These are phyloP conservation scores for Aspergillus proliferans DNA, from an alignment of 2,329 filamentous ascomycete genomes.

Conservation along the genomic window DNA sequence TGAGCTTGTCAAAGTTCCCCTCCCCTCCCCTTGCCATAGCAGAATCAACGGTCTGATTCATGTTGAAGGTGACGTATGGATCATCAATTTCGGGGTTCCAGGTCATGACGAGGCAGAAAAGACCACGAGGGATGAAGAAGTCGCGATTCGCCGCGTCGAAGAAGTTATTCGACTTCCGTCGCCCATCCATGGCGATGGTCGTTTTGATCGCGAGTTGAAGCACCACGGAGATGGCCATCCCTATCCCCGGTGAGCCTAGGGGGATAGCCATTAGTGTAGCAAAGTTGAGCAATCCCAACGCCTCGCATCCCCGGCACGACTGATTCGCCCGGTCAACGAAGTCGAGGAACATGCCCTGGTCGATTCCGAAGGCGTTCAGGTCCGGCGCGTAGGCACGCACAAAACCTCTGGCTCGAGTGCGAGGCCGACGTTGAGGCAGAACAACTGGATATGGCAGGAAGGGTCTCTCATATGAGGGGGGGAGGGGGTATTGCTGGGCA, in stretches of 20 bases:
- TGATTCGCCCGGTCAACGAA: constrained; percentile 34
- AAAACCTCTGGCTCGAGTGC: constrained; percentile 32
- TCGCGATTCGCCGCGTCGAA: constrained; percentile 52
- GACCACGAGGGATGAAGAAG: constrained; percentile 52
- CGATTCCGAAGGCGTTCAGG: constrained; percentile 28
- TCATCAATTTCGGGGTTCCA: constrained; percentile 41
- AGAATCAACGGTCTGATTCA: constrained; percentile 34
- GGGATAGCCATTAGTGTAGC: constrained; percentile 37
- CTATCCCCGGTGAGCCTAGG: constrained; percentile 23
- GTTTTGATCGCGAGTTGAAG: constrained; percentile 40
- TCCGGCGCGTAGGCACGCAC: constrained; percentile 35
- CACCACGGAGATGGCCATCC: constrained; percentile 39
- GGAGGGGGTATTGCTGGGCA: constrained; percentile 5
- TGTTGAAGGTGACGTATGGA: constrained; percentile 21
- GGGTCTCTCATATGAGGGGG: constrained; percentile 6
- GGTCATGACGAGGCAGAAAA: constrained; percentile 52
- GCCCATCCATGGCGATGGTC: constrained; percentile 36
- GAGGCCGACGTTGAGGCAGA: constrained; percentile 35
- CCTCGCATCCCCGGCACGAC: constrained; percentile 33
- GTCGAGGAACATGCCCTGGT: constrained; percentile 30
- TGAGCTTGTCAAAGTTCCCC: constrained; percentile 15
- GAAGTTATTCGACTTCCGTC: constrained; percentile 44
- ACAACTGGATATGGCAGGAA: constrained; percentile 30
- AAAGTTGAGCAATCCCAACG: constrained; percentile 38
- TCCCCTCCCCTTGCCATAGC: constrained; percentile 15